Base-by-base conservation (phyloP, 441 rosid species). In the Francoa sonchifolia region DNA sequence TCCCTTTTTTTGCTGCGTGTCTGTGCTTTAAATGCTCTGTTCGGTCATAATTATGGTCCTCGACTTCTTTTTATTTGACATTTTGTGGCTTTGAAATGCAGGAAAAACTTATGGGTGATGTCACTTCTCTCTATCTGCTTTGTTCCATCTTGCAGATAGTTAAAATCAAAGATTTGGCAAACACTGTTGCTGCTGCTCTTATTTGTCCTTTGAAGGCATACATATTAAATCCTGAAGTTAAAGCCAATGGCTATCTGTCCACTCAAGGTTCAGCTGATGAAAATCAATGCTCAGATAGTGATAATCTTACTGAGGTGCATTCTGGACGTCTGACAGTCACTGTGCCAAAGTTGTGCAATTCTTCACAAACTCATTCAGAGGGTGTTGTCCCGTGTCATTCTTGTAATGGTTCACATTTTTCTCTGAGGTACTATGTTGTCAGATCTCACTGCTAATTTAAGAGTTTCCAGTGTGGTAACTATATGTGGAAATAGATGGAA, bases 81-180 rank as follows among this genome's bases (percentile, higher is more conserved):
- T 46, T 43, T 34, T 30, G 28, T 56, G 29, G 46, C 62, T 54
- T 58, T 36, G 54, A 35, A 47, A 56, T 67, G 48, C 80, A 93
- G 99, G 94, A 67, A 42, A 51, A 50, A 34, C 65, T 65, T 55
- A 53, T 82, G 35, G 80, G 80, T 59, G 73, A 89, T 25, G 58
- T 73, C 60, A 82, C 96, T 55, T 84, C 94, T 43, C 71, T 93
- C 54, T 88, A 87, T 67, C 62, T 84, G 51, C 83, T 93, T 55
- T 93, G 93, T 44, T 81, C 93, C 93, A 88, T 93, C 70, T 63
- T 93, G 64, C 87, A 73, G 62, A 76, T 88, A 37, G 87, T 93
- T 47, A 88, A 93, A 68, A 93, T 84, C 67, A 93, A 77, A 71
- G 97, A 93, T 68, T 60, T 88, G 85, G 93, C 94, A 19, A 93